phyloP scores from a whole-genome alignment of 352 stramenopile genomes.

The Stramenopiles sp. region DNA sequence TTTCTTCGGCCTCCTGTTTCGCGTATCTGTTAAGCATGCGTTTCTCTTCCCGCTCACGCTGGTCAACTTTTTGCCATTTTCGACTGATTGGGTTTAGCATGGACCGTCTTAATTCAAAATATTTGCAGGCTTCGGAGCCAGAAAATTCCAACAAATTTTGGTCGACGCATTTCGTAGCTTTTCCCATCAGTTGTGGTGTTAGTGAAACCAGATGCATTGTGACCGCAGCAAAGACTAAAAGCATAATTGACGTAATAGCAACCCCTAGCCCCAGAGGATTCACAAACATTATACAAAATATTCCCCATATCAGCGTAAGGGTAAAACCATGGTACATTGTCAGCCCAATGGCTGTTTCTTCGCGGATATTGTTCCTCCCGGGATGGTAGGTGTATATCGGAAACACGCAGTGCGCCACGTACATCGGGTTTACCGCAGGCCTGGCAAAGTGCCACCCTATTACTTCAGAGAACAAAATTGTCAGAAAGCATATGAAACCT shows the following conservation, averaged over 20 bases:
- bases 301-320: conserved; percentile 54
- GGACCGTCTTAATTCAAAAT: conserved; percentile 35
- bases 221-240: conserved; percentile 46
- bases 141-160: conserved; percentile 60
- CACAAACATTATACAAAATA: conserved; percentile 59
- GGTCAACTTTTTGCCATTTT: conserved; percentile 44
- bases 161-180: conserved; percentile 61
- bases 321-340: conserved; percentile 46
- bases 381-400: conserved; percentile 68
- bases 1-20: conserved; percentile 23
- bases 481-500: neutral
- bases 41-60: conserved; percentile 39
- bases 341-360: conserved; percentile 46
- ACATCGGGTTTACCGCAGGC: conserved; percentile 25
- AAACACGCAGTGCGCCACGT: conserved; percentile 63
- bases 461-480: neutral
- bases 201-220: conserved; percentile 49
- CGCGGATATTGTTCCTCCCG: conserved; percentile 62
- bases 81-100: conserved; percentile 40
- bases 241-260: conserved; percentile 50
- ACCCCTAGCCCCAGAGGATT: conserved; percentile 63
- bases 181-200: conserved; percentile 58
- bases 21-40: conserved; percentile 35
- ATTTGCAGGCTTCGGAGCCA: conserved; percentile 39
- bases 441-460: neutral